Evolutionary conservation across 2,329 filamentous ascomycete genomes (phyloP).

Genomic region (Acephala macrosclerotiorum): DNA sequence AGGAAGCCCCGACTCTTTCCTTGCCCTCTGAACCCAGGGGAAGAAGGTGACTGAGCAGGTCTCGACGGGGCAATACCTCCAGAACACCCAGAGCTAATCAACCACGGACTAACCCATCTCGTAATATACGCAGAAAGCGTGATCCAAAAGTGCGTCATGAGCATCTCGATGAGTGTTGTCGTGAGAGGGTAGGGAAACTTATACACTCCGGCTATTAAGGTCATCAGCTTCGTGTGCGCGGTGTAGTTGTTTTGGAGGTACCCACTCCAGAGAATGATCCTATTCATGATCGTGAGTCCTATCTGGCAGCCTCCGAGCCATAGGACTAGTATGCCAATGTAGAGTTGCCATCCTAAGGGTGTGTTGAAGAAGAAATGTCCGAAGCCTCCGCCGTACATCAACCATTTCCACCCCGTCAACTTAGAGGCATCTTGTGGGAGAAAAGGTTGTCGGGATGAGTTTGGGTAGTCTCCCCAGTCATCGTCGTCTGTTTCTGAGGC

Average conservation of each 20-base stretch:
- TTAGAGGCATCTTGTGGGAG: slow-evolving; percentile 37
- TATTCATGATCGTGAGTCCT: slow-evolving; percentile 56
- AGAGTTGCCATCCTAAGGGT: slow-evolving; percentile 54
- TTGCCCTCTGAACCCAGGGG: slow-evolving; percentile 41
- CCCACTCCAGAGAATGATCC: slow-evolving; percentile 56
- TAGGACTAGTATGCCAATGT: slow-evolving; percentile 54
- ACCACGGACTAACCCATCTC: slow-evolving; percentile 50
- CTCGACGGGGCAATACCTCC: slow-evolving; percentile 52
- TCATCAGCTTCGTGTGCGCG: slow-evolving; percentile 40
- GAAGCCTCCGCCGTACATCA: slow-evolving; percentile 51
- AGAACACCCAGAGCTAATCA: slow-evolving; percentile 47
- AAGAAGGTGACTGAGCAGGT: slow-evolving; percentile 45
- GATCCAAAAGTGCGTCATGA: slow-evolving; percentile 57
- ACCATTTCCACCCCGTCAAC: slow-evolving; percentile 43
- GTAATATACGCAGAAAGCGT: slow-evolving; percentile 55
- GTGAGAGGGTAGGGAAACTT: slow-evolving; percentile 61
- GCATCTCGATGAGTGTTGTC: slow-evolving; percentile 56
- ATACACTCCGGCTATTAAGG: slow-evolving; percentile 51
- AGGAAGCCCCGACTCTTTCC: slow-evolving; percentile 41
- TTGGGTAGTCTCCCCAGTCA: slow-evolving; percentile 45
- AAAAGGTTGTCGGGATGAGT: slow-evolving; percentile 46
- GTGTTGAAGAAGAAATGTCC: slow-evolving; percentile 56
- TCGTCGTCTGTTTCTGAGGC: slow-evolving; percentile 56
- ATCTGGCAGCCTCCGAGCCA: slow-evolving; percentile 56
- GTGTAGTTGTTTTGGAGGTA: slow-evolving; percentile 42